Conservation (phyloP, 2,329 filamentous ascomycete genomes). For the Penicillium sp. region DNA sequence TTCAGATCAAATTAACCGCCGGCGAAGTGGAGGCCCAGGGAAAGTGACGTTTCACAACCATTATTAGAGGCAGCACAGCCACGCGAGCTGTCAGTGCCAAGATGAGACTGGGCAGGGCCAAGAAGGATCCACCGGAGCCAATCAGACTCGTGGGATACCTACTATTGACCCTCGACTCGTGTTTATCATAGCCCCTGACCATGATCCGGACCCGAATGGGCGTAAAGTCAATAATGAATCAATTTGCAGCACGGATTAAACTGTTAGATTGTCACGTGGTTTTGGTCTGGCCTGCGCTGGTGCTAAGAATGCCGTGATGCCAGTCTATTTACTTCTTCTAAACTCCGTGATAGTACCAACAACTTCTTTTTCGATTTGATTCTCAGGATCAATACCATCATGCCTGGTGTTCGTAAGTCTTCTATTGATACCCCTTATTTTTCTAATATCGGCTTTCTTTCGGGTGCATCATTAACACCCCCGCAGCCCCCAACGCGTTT, state of each 20-base stretch:
- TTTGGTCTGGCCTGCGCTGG: background rate
- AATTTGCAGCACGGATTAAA: background rate
- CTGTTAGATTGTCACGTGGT: background rate
- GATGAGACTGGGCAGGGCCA: background rate
- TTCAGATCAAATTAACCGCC: background rate
- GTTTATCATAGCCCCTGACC: background rate
- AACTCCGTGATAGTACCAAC: background rate
- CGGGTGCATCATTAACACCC: background rate
- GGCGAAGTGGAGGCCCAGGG: background rate
- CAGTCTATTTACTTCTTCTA: background rate
- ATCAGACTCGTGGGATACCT: background rate
- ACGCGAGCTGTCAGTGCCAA: slow-evolving; percentile 12
- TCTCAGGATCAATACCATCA: slow-evolving; percentile 14
- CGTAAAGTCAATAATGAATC: background rate
- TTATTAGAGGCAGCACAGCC: slow-evolving; percentile 4
- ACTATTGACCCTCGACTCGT: background rate
- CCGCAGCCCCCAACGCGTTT: slow-evolving; percentile 31
- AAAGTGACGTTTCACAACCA: slow-evolving; percentile 1
- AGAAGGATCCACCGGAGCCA: background rate
- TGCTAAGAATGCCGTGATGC: background rate
- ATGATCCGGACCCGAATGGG: background rate
- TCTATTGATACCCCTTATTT: background rate
- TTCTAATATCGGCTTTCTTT: background rate
- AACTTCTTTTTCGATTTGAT: background rate
- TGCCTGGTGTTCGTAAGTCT: slow-evolving; percentile 37